phyloP scores from a whole-genome alignment of 495 filamentous ascomycete species.

The Aspergillus diversus region DNA sequence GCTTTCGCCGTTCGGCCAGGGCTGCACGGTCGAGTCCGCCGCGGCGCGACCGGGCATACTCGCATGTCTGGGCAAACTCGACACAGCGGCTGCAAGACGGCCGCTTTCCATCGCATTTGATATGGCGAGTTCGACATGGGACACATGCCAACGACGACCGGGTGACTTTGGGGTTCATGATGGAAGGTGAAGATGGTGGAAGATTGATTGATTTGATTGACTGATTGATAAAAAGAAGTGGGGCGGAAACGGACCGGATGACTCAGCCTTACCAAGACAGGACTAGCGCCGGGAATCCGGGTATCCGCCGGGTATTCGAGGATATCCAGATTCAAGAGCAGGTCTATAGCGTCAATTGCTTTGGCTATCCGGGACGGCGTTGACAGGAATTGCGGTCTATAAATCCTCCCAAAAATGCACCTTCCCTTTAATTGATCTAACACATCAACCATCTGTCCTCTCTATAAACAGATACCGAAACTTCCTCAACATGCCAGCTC shows the following conservation, averaged over 20 bases:
- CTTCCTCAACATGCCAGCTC: slow-evolving; percentile 14
- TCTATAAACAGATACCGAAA: not conserved
- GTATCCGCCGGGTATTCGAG: too few species aligned
- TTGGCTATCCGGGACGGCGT: too few species aligned
- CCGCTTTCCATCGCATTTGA: slow-evolving; percentile 31
- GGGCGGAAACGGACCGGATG: too few species aligned
- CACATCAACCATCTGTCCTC: not conserved
- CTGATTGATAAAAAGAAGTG: too few species aligned
- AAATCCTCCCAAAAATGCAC: not conserved
- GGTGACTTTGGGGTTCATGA: not conserved
- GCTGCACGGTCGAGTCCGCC: slow-evolving; percentile 47
- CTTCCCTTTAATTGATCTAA: not conserved
- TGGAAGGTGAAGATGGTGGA: not conserved
- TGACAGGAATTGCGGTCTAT: too few species aligned
- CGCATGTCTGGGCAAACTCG: slow-evolving; percentile 46
- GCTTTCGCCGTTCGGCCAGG: slow-evolving; percentile 28
- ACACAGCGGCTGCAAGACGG: slow-evolving; percentile 41
- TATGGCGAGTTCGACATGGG: slow-evolving; percentile 29
- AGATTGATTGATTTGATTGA: slow-evolving; percentile 4
- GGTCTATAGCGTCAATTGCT: too few species aligned
- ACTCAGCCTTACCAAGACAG: too few species aligned
- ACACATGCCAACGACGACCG: slow-evolving; percentile 30
- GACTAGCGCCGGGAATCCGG: too few species aligned
- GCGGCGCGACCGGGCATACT: slow-evolving; percentile 54
- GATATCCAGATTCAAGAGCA: too few species aligned